Evolutionary conservation across 257 asterid species (phyloP).

Genomic region (Nicotiana benthamiana): DNA sequence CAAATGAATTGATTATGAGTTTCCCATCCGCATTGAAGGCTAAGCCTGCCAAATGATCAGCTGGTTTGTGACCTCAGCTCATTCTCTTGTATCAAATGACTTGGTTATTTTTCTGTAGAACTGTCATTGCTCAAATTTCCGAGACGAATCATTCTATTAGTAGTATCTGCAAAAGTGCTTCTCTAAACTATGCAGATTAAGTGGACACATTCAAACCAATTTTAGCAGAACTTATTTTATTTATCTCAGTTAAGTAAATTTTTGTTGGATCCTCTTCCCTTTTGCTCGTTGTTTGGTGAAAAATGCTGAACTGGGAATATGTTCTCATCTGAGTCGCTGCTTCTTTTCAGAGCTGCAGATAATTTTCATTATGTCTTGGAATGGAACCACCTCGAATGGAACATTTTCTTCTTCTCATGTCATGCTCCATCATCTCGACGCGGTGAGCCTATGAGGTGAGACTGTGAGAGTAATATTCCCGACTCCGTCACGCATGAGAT

Average conservation of each 20-base stretch:
- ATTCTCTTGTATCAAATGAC: neutral
- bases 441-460: slow-evolving; percentile 7
- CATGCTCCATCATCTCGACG: neutral
- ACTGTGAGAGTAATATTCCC: slow-evolving; percentile 1
- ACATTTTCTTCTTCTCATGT: slow-evolving; percentile 3
- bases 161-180: neutral
- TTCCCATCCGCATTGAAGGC: no score
- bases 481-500: neutral
- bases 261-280: neutral
- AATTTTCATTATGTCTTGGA: slow-evolving; percentile 9
- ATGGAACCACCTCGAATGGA: slow-evolving; percentile 4
- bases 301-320: slow-evolving; percentile 1
- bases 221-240: neutral
- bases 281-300: neutral
- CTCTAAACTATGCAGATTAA: neutral
- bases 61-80: neutral
- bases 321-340: slow-evolving; percentile 2
- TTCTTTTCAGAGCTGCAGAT: slow-evolving; percentile 5
- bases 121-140: neutral
- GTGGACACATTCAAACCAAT: neutral
- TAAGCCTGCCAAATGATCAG: no score
- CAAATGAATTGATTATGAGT: no score
- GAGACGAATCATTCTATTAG: neutral
- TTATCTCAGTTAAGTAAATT: neutral
- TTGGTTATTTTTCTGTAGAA: neutral